Base-by-base conservation (phyloP, 2,329 filamentous ascomycete species). In the Cladosporium sphaerospermum region DNA sequence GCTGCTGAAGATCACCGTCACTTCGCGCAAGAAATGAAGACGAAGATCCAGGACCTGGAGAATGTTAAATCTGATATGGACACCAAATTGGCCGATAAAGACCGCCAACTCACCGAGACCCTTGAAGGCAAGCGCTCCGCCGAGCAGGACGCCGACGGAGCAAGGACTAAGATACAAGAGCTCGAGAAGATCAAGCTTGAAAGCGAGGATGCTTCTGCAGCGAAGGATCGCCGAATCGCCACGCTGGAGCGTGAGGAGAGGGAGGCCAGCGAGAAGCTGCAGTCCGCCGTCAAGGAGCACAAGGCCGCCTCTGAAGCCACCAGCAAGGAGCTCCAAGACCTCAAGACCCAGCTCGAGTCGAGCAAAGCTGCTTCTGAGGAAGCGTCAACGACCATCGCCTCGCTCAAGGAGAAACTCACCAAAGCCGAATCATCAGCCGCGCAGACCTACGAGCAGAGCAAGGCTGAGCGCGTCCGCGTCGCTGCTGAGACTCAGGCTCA, bases 211-310 rank as follows among this genome's bases (percentile, higher is more conserved):
- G 45, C 53, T 2, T 41, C 56, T 8, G 44, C 46, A 11, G 54
- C 54, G 4, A 56, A 54, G 23, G 53, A 54, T 34, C 54, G 53
- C 19, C 56, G 55, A n/a, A 39, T 61, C 1, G 19, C 53, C 3
- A 52, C 54, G 28, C 55, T 64, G 13, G 60, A 63, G 40, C 51
- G 47, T 11, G 56, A 63, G 33, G 61, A 57, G 34, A 51, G 47
- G 16, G 53, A 59, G 9, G 45, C 50, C 4, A 54, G 52, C 7
- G 54, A 62, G 36, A 52, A 62, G 18, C 40, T 62, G 11, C 57
- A 59, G 28, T 45, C 52, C 9, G 40, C 55, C 2, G 39, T 54
- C 19, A 45, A 53, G 9, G 54, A 59, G 18, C 56, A 56, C 32
- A 45, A 42, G 13, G 53, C 47, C 6, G 50, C 45, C 10, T 54